A percentile compares a stretch with the other conserved stretches of the same genome.
Conservation (phyloP, 2,329 filamentous ascomycete genomes). For the Cordyceps farinosa region DNA sequence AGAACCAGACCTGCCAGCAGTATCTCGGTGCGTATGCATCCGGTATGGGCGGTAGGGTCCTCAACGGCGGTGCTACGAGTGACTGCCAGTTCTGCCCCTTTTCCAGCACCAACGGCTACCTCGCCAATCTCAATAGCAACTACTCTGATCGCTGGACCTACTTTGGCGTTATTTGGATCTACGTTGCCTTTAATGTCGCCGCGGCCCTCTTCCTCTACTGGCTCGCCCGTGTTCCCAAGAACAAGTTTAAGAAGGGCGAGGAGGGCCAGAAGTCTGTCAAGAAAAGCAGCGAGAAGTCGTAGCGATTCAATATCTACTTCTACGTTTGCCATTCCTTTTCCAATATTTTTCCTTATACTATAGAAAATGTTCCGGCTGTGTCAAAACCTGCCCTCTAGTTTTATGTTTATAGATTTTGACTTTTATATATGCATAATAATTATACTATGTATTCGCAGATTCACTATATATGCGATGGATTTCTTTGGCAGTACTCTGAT, state of each 20-base stretch:
- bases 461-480: not conserved
- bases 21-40: slow-evolving; percentile 55
- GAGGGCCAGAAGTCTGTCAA: too few species aligned
- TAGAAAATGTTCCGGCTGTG: too few species aligned
- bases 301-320: too few species aligned
- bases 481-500: not conserved
- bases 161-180: slow-evolving; percentile 52
- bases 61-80: slow-evolving; percentile 42
- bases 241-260: slow-evolving; percentile 26
- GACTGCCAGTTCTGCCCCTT: slow-evolving; percentile 49
- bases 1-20: slow-evolving; percentile 51
- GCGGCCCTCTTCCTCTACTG: slow-evolving; percentile 48
- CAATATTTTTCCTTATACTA: too few species aligned
- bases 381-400: not conserved
- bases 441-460: not conserved
- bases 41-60: slow-evolving; percentile 49
- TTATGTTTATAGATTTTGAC: not conserved
- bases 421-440: not conserved
- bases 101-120: slow-evolving; percentile 41
- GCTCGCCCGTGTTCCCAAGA: slow-evolving; percentile 32
- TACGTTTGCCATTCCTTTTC: too few species aligned
- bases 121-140: slow-evolving; percentile 41
- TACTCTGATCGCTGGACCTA: slow-evolving; percentile 53
- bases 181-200: slow-evolving; percentile 49
- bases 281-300: too few species aligned